These are phyloP conservation scores for Amanita pallidorosea DNA, from an alignment of 768 basidiomycete species.

Conservation along the genomic window DNA sequence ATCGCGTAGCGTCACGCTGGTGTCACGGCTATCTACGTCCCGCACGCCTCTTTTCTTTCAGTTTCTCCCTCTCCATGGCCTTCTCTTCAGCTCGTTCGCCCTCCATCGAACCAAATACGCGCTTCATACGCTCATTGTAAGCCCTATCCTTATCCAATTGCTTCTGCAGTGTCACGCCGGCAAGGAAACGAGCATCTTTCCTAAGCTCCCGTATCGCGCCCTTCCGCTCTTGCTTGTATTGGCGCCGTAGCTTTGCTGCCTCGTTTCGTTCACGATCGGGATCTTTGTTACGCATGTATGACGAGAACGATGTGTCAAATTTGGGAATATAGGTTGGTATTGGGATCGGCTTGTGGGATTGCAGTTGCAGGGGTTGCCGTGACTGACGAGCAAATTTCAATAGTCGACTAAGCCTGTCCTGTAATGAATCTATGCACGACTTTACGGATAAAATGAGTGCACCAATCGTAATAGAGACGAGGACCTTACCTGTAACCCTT, in stretches of 20 bases:
- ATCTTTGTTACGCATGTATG: conserved; percentile 71
- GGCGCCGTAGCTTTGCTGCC: conserved; percentile 70
- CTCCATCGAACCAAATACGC: conserved; percentile 66
- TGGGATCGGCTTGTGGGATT: conserved; percentile 93
- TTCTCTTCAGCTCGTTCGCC: conserved; percentile 94
- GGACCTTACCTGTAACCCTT: conserved; percentile 42
- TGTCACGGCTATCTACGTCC: conserved; percentile 49
- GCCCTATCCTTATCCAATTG: conserved; percentile 74
- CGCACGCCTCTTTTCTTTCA: conserved; percentile 62
- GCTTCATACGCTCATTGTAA: conserved; percentile 79
- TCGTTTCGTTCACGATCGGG: conserved; percentile 90
- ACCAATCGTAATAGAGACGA: conserved; percentile 3
- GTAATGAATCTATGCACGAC: conserved; percentile 34
- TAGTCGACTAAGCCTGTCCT: conserved; percentile 45
- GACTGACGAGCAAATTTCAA: conserved; percentile 64
- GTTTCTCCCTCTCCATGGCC: conserved; percentile 77
- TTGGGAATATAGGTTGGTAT: conserved; percentile 91
- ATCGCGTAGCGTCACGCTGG: neutral
- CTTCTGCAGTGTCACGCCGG: conserved; percentile 74
- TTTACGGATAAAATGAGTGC: conserved; percentile 18
- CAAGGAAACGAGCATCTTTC: conserved; percentile 92
- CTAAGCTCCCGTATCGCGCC: conserved; percentile 94
- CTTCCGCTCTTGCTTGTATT: conserved; percentile 93
- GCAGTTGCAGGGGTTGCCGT: conserved; percentile 72
- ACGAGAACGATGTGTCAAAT: conserved; percentile 72